Conservation (phyloP, 1,139 yeast genomes). For the Yamadazyma blattariae region DNA sequence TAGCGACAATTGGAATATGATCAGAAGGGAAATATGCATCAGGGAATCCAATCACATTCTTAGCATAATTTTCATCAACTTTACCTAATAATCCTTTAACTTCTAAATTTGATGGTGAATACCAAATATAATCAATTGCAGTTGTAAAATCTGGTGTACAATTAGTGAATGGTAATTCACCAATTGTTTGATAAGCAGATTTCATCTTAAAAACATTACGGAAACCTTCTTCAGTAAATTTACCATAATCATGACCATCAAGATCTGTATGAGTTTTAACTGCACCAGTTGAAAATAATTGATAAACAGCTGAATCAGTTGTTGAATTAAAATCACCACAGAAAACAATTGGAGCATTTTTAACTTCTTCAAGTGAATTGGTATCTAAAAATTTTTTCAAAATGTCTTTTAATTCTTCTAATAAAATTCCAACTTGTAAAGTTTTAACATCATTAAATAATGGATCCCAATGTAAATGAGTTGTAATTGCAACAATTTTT, state of each 20-base stretch:
- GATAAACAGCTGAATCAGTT: slow-evolving; percentile 85
- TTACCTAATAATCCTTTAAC: slow-evolving; percentile 86
- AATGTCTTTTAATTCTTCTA: slow-evolving; percentile 78
- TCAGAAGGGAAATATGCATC: slow-evolving; percentile 93
- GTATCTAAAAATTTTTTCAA: slow-evolving; percentile 51
- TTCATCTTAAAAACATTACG: slow-evolving; percentile 76
- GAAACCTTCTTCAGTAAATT: slow-evolving; percentile 86
- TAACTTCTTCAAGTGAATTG: slow-evolving; percentile 50
- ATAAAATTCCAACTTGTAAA: slow-evolving; percentile 86
- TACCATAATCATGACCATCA: slow-evolving; percentile 86
- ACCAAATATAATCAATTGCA: slow-evolving; percentile 95
- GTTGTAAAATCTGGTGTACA: slow-evolving; percentile 91
- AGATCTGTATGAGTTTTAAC: slow-evolving; percentile 76
- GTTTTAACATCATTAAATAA: slow-evolving; percentile 94
- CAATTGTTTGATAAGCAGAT: slow-evolving; percentile 80
- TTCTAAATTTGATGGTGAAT: slow-evolving; percentile 71
- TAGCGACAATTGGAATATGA: slow-evolving; percentile 80
- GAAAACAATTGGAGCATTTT: slow-evolving; percentile 70
- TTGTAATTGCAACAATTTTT: slow-evolving; percentile 72
- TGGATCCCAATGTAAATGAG: slow-evolving; percentile 99
- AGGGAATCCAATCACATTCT: slow-evolving; percentile 86
- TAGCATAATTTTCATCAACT: slow-evolving; percentile 73
- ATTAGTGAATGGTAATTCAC: slow-evolving; percentile 92
- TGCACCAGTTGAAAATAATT: slow-evolving; percentile 76
- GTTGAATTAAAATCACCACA: slow-evolving; percentile 98